Base-by-base conservation (phyloP, 1,139 yeast genomes). In the Candida sojae region DNA sequence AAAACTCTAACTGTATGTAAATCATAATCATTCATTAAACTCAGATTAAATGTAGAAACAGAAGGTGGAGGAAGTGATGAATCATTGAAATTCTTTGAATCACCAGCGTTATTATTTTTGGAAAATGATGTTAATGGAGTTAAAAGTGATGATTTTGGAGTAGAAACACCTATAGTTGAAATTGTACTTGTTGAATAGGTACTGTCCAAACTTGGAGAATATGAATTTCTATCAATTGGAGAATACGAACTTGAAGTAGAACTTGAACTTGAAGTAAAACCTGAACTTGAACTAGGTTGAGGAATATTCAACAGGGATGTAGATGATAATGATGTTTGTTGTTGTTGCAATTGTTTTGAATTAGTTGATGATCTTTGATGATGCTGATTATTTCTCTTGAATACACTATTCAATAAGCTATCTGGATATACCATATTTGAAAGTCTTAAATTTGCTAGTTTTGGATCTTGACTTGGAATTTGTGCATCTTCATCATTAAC, bases 371-470 rank as follows among this genome's bases (percentile, higher is more conserved):
- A 5, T 37, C 32, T 25, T 17, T 40, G 46, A 21, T 42, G 46
- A 11, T 39, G 45, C 31, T 42, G 43, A 11, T 38, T 41, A 13
- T 43, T 43, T 37, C 42, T 43, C 28, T 39, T 40, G 30, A 29
- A 37, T 10, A 25, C 29, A n/a, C 30, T 36, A 28, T 44, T 39
- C 11, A 62, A 50, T 38, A 62, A 53, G 46, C 57, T 60, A 30
- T 62, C 63, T 30, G 62, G 65, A 44, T 63, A 63, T 26, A 59
- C 49, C 13, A 52, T 48, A 4, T 53, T 54, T 43, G 63, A 56
- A 12, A 63, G 54, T 12, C 47, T 49, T 28, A 66, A 53, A 35
- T 57, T 51, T 40, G 54, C 57, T 34, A 65, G 49, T 25, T 49
- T 44, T 0, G 63, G 56, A 46, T 66, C 69, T 1, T 47, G 40